A percentile compares a stretch with the other conserved stretches of the same genome.
Evolutionary conservation across 306 rosid genomes (phyloP).

Genomic region (Prunus salicina): DNA sequence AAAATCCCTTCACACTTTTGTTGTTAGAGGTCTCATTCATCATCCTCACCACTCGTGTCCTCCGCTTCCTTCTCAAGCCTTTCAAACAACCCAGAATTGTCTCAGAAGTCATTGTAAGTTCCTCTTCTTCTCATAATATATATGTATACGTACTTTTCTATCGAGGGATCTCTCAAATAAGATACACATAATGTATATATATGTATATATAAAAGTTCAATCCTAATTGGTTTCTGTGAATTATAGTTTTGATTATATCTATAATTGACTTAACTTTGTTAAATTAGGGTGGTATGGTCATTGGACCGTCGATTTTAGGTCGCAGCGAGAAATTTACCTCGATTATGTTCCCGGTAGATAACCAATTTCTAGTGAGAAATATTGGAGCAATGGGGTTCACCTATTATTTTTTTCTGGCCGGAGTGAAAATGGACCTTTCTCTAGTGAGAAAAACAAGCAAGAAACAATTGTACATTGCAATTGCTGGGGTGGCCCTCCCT

Average conservation of each 20-base stretch:
- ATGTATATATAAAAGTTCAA: background rate
- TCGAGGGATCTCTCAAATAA: background rate
- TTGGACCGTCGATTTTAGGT: constrained; percentile 76
- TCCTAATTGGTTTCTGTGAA: background rate
- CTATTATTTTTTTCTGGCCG: constrained; percentile 51
- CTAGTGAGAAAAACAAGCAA: constrained; percentile 44
- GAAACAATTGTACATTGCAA: constrained; percentile 34
- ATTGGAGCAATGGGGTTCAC: constrained; percentile 65
- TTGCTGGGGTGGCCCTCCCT: constrained; percentile 40
- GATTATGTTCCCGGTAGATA: constrained; percentile 12
- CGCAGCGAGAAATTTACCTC: constrained; percentile 28
- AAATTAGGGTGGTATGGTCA: constrained; percentile 62
- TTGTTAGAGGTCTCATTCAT: constrained; percentile 43
- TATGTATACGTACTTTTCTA: too few species aligned
- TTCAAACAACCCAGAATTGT: constrained; percentile 64
- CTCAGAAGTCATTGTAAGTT: constrained; percentile 67
- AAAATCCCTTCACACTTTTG: constrained; percentile 34
- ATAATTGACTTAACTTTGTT: background rate
- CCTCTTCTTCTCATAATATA: background rate
- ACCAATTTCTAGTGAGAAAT: constrained; percentile 37
- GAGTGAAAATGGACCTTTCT: constrained; percentile 57
- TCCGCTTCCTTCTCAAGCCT: constrained; percentile 62
- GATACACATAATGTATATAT: background rate
- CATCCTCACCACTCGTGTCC: constrained; percentile 17
- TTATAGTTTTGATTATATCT: background rate